phyloP scores from a whole-genome alignment of 768 basidiomycete genomes.

The Lactifluus pinguis region DNA sequence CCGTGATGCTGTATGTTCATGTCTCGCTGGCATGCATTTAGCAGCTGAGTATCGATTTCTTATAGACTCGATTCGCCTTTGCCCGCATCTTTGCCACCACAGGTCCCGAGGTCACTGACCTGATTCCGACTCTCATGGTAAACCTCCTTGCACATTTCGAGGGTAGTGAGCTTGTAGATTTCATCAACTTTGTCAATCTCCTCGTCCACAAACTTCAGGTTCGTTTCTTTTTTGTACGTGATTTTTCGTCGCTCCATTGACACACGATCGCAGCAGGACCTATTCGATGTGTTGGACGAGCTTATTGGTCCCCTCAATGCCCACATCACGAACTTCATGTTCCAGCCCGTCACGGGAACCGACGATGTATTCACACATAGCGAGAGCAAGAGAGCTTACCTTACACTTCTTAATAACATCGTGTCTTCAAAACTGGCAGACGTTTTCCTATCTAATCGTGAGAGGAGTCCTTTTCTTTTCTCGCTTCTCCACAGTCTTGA shows the following conservation, averaged over 20 bases:
- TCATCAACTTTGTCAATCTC: conserved; percentile 89
- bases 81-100: conserved; percentile 86
- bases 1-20: conserved; percentile 73
- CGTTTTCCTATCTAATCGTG: conserved; percentile 84
- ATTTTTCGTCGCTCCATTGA: not conserved
- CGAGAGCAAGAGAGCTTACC: conserved; percentile 84
- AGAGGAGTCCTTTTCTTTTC: conserved; percentile 23
- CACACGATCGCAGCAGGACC: conserved; percentile 49
- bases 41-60: not conserved
- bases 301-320: conserved; percentile 78
- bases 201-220: conserved; percentile 90
- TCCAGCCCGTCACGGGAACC: conserved; percentile 76
- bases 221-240: conserved; percentile 6
- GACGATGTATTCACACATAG: conserved; percentile 74
- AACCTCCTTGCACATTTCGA: conserved; percentile 90
- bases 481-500: not conserved
- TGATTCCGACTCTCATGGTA: conserved; percentile 82
- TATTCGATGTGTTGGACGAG: conserved; percentile 84
- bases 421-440: conserved; percentile 73
- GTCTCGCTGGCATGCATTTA: not conserved
- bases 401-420: conserved; percentile 70
- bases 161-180: conserved; percentile 86
- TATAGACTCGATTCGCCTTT: conserved; percentile 86
- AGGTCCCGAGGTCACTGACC: conserved; percentile 76
- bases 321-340: conserved; percentile 70